Conservation (phyloP, 2,329 filamentous ascomycete species). For the Thielaviopsis punctulata region DNA sequence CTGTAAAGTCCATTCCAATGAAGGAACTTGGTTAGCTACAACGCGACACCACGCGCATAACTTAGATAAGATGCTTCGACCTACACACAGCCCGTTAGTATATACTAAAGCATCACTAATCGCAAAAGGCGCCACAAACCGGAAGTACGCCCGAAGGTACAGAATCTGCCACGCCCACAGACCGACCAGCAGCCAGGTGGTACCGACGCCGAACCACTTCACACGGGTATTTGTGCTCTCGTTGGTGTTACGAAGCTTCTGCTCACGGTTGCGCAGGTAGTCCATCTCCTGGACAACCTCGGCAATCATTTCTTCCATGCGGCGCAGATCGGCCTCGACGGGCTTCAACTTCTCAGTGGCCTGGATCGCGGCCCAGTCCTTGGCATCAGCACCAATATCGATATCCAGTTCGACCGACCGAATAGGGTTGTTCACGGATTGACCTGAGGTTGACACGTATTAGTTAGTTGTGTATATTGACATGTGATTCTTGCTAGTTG, state of each 20-base stretch:
- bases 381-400: constrained; percentile 90
- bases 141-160: constrained; percentile 94
- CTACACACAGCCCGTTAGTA: constrained; percentile 20
- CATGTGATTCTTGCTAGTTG: not conserved
- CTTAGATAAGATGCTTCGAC: constrained; percentile 52
- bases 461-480: not conserved
- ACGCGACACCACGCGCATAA: not conserved
- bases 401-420: constrained; percentile 82
- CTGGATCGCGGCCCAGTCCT: constrained; percentile 95
- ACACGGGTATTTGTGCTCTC: constrained; percentile 98
- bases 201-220: constrained; percentile 94
- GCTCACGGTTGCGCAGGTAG: constrained; percentile 75
- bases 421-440: constrained; percentile 29
- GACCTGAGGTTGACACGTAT: constrained; percentile 6
- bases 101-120: not conserved
- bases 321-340: constrained; percentile 81
- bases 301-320: constrained; percentile 75
- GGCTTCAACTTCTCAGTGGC: constrained; percentile 96
- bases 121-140: constrained; percentile 26
- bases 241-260: constrained; percentile 94
- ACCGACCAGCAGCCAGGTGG: constrained; percentile 76
- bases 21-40: not conserved
- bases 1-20: constrained; percentile 4
- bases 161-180: constrained; percentile 95
- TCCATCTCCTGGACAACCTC: constrained; percentile 94